phyloP scores from a whole-genome alignment of 192 early-diverging fungal genomes.

The Backusella mclennaniae region DNA sequence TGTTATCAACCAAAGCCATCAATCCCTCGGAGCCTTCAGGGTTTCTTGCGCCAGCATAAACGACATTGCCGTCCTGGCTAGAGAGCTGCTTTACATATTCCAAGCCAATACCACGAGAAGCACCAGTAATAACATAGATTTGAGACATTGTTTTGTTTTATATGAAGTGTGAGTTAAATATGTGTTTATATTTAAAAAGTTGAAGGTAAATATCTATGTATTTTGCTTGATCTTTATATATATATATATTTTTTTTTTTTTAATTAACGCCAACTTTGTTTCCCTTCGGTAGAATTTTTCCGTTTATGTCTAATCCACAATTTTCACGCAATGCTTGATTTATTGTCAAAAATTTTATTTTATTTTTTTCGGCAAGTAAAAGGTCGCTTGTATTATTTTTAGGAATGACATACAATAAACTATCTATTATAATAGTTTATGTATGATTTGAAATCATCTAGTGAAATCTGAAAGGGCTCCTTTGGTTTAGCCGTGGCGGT shows the following conservation, averaged over 20 bases:
- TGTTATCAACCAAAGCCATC: constrained; percentile 21
- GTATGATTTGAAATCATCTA: background rate
- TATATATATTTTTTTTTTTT: background rate
- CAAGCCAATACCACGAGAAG: constrained; percentile 35
- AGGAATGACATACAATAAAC: no score
- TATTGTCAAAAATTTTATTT: no score
- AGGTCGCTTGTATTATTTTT: background rate
- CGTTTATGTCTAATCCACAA: background rate
- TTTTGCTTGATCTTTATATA: background rate
- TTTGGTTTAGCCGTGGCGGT: background rate
- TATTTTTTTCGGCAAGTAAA: background rate
- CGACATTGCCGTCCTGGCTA: constrained; percentile 10
- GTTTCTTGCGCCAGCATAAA: constrained; percentile 28
- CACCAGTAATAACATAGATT: constrained; percentile 30
- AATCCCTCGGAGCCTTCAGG: constrained; percentile 13
- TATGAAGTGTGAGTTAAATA: background rate
- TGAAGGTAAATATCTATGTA: no score
- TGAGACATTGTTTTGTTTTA: background rate
- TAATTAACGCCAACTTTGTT: background rate
- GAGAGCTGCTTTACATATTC: constrained; percentile 24
- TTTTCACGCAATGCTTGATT: background rate
- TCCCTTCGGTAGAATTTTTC: background rate
- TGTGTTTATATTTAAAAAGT: no score
- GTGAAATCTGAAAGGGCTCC: background rate
- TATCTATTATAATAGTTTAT: no score